Base-by-base conservation (phyloP, 202 grass and related monocot species). In the Alloteropsis angusta region DNA sequence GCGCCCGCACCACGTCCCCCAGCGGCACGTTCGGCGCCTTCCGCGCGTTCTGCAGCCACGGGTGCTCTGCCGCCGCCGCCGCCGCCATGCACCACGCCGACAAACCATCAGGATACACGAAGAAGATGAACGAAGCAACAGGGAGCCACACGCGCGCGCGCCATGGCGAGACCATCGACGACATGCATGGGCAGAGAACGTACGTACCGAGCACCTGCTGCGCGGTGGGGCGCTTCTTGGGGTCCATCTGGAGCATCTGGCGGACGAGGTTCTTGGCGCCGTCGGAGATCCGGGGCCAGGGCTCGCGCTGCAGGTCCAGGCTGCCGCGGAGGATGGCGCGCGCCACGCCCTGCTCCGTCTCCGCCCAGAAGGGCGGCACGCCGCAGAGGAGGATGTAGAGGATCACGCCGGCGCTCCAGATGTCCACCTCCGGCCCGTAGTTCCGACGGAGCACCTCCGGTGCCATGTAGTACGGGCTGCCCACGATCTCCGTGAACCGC, bases 21-120 rank as follows among this genome's bases (percentile, higher is more conserved):
- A 98, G 74, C 74, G 92, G 92, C 80, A 92, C 92, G 52, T 88
- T 90, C 18, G 88, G 81, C 43, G 87, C 87, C 65, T 65, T 87
- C 68, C 82, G 85, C 17, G 89, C 87, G 82, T 90, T 90, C 63
- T 95, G 92, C 71, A 98, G 58, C 95, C 95, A 98, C 43, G 85
- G 74, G 69, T 98, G 95, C 64, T 92, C 93, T 93, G 68, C 53
- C 15, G 36, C 5, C n/a, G n/a, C n/a, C n/a, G n/a, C n/a, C n/a
- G n/a, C n/a, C n/a, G n/a, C n/a, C n/a, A n/a, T n/a, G n/a, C 41
- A 1, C n/a, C 19, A 34, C 12, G 1, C 17, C 26, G 57, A 16
- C 47, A 22, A 12, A 23, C 1, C 15, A 7, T 19, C 38, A 45
- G 10, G 16, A 70, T 45, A 2, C 21, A 68, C 21, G 38, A 3